A percentile compares a stretch with the other conserved stretches of the same genome.
Conservation (phyloP, 1,284 basidiomycete species). For the Marasmius oreades region DNA sequence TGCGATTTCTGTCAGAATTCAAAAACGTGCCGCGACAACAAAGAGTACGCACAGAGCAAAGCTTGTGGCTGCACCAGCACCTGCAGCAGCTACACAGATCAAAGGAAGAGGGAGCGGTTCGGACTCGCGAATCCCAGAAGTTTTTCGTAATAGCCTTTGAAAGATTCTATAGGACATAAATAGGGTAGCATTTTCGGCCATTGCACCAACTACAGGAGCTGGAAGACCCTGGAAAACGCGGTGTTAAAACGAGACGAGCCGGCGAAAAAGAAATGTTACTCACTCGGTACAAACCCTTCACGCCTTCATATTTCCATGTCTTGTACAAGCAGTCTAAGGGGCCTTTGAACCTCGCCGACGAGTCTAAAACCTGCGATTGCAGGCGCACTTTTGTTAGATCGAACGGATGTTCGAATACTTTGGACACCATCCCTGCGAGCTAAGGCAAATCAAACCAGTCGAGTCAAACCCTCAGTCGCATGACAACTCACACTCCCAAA, state of each 20-base stretch:
- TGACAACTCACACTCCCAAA: not conserved
- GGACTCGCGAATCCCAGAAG: constrained; percentile 13
- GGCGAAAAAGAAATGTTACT: constrained; percentile 23
- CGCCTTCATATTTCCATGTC: constrained; percentile 79
- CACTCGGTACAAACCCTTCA: constrained; percentile 84
- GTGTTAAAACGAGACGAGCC: not conserved
- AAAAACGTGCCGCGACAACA: not conserved
- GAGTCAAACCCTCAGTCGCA: not conserved
- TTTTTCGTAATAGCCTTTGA: constrained; percentile 59
- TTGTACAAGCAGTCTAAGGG: constrained; percentile 83
- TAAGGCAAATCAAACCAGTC: not conserved
- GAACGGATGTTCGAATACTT: constrained; percentile 30
- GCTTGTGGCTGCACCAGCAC: constrained; percentile 83
- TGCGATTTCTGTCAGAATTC: constrained; percentile 26
- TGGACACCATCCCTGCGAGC: constrained; percentile 10
- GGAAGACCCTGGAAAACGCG: constrained; percentile 73
- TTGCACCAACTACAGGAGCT: constrained; percentile 88
- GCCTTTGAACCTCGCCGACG: constrained; percentile 70
- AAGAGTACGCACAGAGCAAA: constrained; percentile 70
- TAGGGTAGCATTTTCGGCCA: constrained; percentile 87
- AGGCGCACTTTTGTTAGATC: constrained; percentile 73
- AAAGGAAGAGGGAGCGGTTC: constrained; percentile 56
- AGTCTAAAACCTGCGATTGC: constrained; percentile 41
- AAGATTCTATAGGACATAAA: constrained; percentile 89
- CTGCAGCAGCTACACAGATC: constrained; percentile 78